Conservation (phyloP, 257 asterid species). For the Knoxia roxburghii region DNA sequence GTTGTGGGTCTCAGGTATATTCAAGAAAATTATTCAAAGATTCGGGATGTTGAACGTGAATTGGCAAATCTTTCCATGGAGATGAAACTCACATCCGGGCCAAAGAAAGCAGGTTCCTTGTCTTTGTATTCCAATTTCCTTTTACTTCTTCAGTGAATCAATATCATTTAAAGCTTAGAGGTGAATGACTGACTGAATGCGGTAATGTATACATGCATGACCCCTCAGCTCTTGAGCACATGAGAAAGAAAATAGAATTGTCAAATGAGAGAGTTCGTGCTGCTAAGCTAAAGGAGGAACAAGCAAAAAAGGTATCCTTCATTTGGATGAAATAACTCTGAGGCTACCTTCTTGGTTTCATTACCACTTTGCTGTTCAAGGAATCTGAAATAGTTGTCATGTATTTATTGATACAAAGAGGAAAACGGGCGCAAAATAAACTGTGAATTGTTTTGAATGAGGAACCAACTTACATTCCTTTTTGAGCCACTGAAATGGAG, state of each 20-base stretch:
- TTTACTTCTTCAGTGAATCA: not conserved
- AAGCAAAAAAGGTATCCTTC: constrained; percentile 58
- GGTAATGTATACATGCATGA: constrained; percentile 9
- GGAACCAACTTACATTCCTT: not conserved
- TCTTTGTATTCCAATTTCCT: constrained; percentile 15
- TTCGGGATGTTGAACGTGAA: constrained; percentile 97
- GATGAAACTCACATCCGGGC: constrained; percentile 96
- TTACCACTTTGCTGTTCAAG: not conserved
- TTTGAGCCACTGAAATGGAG: not conserved
- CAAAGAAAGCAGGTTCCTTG: constrained; percentile 73
- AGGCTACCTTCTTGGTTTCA: too few species aligned
- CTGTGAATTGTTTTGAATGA: not conserved
- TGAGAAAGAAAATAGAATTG: constrained; percentile 84
- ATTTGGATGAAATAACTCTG: constrained; percentile 6
- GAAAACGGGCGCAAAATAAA: not conserved
- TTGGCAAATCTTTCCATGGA: constrained; percentile 70
- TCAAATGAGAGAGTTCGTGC: constrained; percentile 66
- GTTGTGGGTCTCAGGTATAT: constrained; percentile 58
- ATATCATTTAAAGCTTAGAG: constrained; percentile 5
- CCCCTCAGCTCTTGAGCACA: constrained; percentile 80
- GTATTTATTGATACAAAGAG: not conserved
- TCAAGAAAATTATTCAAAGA: constrained; percentile 82
- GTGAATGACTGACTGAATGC: constrained; percentile 1
- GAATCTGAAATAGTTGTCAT: not conserved
- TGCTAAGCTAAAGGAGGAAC: constrained; percentile 80